Conservation (phyloP, 257 asterid species). For the Plantago elongata region DNA sequence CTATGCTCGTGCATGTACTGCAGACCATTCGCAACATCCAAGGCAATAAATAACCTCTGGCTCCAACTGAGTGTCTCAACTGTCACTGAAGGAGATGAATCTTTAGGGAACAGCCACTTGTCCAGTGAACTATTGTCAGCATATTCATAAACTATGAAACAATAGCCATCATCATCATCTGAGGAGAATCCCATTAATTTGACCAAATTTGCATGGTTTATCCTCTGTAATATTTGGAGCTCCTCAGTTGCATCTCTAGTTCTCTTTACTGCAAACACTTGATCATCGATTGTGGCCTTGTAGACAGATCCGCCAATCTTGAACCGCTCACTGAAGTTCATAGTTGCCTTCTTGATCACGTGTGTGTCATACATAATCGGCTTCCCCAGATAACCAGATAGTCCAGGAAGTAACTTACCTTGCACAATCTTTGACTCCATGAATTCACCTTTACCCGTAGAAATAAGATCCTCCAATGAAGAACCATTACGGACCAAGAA, state of each 20-base stretch:
- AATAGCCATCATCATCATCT: constrained; percentile 37
- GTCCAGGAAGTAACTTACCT: constrained; percentile 70
- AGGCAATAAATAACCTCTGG: constrained; percentile 54
- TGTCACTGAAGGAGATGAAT: constrained; percentile 25
- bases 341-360: constrained; percentile 58
- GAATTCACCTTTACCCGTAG: constrained; percentile 19
- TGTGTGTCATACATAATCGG: constrained; percentile 44
- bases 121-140: constrained; percentile 65
- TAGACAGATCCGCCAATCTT: constrained; percentile 60
- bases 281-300: constrained; percentile 43
- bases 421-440: constrained; percentile 29
- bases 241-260: constrained; percentile 54
- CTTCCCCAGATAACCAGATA: constrained; percentile 69
- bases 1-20: constrained; percentile 76
- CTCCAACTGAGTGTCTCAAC: constrained; percentile 40
- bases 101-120: constrained; percentile 41
- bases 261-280: constrained; percentile 53
- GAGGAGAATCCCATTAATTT: constrained; percentile 66
- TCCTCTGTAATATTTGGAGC: constrained; percentile 51
- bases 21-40: constrained; percentile 77
- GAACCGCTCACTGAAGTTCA: constrained; percentile 39
- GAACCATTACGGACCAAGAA: constrained; percentile 27
- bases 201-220: constrained; percentile 63
- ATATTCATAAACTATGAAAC: constrained; percentile 57
- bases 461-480: constrained; percentile 30